Evolutionary conservation across 129 eudicot species (phyloP), one percentile per base, ranked within the genome.

Genomic region (Heracleum sosnowskyi): DNA sequence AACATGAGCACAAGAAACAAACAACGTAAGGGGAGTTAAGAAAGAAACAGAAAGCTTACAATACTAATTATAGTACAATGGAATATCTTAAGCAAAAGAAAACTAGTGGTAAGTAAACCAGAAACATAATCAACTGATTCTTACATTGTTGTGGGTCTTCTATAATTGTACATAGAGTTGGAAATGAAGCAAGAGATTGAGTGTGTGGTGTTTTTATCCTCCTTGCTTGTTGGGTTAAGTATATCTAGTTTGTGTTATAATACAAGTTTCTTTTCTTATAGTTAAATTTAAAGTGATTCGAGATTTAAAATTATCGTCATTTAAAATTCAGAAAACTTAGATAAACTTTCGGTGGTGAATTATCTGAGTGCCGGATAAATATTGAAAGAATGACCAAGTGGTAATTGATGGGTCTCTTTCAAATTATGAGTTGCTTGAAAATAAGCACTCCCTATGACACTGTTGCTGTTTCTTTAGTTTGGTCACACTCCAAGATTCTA

Each of bases 181-280:
- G 73, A 72, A 79, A 82, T 76, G 82, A 86, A 83, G 87, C 90
- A 83, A 81, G 73, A 77, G 83, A 79, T 83, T 51, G 87, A 86
- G 85, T 83, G 84, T 64, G 16, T 16, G 72, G 40, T 76, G n/a
- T 69, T n/a, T 37, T 4, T 69, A 34, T 49, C 28, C 47, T 66
- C 15, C 20, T 31, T 31, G 22, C 39, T 53, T 20, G 18, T 26
- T 11, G 31, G 69, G 35, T 26, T 57, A 57, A n/a, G 55, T 47
- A 47, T 47, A 17, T 17, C 60, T 1, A 26, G n/a, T 18, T 51
- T 51, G 26, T 51, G n/a, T 51, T 18, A 6, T 18, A 53, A 53
- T 22, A 22, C 28, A 8, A 53, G 62, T 53, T 55, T 22, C 0
- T 22, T 53, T 55, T 22, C 0, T 22, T 5, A 4, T 7, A 0